Percentiles rank a stretch among this genome's conserved stretches.
Evolutionary conservation across 2,329 filamentous ascomycete species (phyloP).

Genomic region (Ophiocordyceps camponoti-leonardi): DNA sequence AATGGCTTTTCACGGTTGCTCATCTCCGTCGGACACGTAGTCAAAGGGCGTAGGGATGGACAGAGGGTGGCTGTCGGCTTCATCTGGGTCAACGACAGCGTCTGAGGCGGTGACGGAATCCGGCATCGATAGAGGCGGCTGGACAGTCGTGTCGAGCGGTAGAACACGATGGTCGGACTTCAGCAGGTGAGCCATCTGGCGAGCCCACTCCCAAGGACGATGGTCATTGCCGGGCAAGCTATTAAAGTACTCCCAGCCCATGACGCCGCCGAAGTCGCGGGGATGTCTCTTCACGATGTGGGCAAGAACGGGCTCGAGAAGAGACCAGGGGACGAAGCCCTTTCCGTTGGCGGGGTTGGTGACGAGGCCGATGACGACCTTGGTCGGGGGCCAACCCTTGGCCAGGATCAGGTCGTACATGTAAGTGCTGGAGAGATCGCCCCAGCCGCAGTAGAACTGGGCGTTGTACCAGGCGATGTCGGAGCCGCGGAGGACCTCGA

Average conservation of each 20-base stretch:
- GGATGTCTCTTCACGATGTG: conserved; percentile 29
- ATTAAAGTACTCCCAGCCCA: conserved; percentile 96
- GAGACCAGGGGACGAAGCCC: conserved; percentile 31
- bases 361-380: conserved; percentile 65
- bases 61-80: conserved; percentile 1
- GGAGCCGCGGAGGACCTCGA: conserved; percentile 49
- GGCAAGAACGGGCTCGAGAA: conserved; percentile 23
- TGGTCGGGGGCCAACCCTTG: conserved; percentile 53
- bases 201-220: conserved; percentile 65
- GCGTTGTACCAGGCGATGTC: conserved; percentile 76
- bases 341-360: conserved; percentile 60
- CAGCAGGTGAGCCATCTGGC: conserved; percentile 37
- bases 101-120: conserved; percentile 1
- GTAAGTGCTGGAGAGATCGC: conserved; percentile 28
- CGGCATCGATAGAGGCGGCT: background rate
- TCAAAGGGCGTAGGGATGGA: conserved; percentile 8
- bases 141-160: background rate
- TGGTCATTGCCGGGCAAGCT: conserved; percentile 44
- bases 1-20: background rate
- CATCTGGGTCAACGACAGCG: conserved; percentile 9
- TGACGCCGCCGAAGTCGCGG: conserved; percentile 64
- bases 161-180: conserved; percentile 11
- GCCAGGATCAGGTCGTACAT: conserved; percentile 34
- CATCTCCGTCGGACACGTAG: conserved; percentile 7
- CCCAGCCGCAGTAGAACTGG: conserved; percentile 90